Base-by-base conservation (phyloP, 2,329 filamentous ascomycete genomes). In the Camptophora hylomeconis region DNA sequence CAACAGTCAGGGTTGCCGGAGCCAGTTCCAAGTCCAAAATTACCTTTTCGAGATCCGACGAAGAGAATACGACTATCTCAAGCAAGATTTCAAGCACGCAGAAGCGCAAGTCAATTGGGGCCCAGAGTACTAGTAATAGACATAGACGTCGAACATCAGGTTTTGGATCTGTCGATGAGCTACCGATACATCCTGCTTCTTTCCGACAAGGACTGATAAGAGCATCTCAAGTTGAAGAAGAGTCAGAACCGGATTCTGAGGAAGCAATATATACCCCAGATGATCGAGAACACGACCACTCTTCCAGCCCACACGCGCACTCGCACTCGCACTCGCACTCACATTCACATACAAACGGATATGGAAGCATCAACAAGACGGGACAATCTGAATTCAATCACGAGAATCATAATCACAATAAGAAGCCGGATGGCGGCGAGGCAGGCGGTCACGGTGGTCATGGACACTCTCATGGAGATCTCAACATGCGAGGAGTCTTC, bases 201-300 rank as follows among this genome's bases (percentile, higher is more conserved):
- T 84, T 95, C 62, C 69, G 89, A 41, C 80, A 92, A 51, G 83
- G 87, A 32, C 93, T 98, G 44, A 92, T 95, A 41, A 76, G 77
- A 20, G 82, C 81, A n/a, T 77, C 75, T 35, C 69, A 72, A 28
- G 61, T 74, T 24, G 72, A 70, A 20, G 60, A 64, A 3, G 67
- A 62, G 4, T 54, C 61, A 11, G 36, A 38, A n/a, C 56, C 62
- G 2, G 66, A 67, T 10, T 64, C 72, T 3, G 67, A 69, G 14
- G 41, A 38, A 13, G 45, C 45, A 27, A 38, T 41, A 17, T 40
- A 41, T 44, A 35, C 40, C 32, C 32, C 53, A 41, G 43, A 45
- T 13, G 45, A 54, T 33, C 40, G 44, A 15, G 48, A 49, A 6
- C 25, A 39, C 9, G 30, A 19, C 8, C 32, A 37, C 13, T n/a